Percentiles rank a stretch among this genome's conserved stretches.
Evolutionary conservation across 2,329 filamentous ascomycete genomes (phyloP).

Genomic region (Fusarium ramigenum): DNA sequence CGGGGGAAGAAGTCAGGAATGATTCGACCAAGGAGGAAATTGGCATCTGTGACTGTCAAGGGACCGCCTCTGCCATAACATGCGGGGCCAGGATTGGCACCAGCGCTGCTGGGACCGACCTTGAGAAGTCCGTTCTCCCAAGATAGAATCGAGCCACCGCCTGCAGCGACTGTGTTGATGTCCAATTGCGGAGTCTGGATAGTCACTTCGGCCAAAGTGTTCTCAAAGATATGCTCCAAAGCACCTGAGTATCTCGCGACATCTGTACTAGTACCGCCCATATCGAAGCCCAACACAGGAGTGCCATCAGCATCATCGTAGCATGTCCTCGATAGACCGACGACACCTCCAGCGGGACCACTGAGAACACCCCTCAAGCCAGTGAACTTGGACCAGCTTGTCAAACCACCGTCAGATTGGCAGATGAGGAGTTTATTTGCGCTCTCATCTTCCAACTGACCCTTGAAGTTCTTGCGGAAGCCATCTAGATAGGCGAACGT

Average conservation of each 20-base stretch:
- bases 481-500: slow-evolving; percentile 51
- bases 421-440: slow-evolving; percentile 45
- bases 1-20: slow-evolving; percentile 71
- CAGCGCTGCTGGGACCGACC: slow-evolving; percentile 77
- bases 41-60: slow-evolving; percentile 77
- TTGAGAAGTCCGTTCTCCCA: slow-evolving; percentile 77
- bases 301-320: slow-evolving; percentile 39
- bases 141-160: slow-evolving; percentile 64
- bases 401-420: slow-evolving; percentile 43
- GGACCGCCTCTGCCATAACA: slow-evolving; percentile 77
- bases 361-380: slow-evolving; percentile 40
- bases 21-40: slow-evolving; percentile 70
- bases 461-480: slow-evolving; percentile 42
- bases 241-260: slow-evolving; percentile 74
- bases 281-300: slow-evolving; percentile 43
- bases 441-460: slow-evolving; percentile 37
- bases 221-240: slow-evolving; percentile 78
- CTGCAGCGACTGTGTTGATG: slow-evolving; percentile 74
- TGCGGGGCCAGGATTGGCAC: slow-evolving; percentile 75
- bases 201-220: slow-evolving; percentile 74
- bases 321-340: slow-evolving; percentile 41
- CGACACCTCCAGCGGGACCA: slow-evolving; percentile 44
- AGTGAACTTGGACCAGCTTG: slow-evolving; percentile 43
- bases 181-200: slow-evolving; percentile 78
- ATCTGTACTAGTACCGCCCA: slow-evolving; percentile 74